A percentile compares a stretch with the other conserved stretches of the same genome.
Conservation (phyloP, 345 rosid genomes). For the Rhodomyrtus tomentosa region DNA sequence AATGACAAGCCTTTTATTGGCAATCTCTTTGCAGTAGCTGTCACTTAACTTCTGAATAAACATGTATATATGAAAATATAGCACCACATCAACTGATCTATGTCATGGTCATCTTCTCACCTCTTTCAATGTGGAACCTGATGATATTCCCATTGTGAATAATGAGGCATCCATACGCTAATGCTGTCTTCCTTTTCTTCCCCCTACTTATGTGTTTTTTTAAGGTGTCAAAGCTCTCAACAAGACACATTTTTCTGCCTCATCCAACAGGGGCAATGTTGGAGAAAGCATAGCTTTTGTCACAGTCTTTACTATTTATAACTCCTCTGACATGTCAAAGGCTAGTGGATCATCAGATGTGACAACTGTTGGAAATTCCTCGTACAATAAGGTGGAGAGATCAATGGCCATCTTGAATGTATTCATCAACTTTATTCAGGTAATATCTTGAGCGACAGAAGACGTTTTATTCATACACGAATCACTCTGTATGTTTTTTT, state of each 20-base stretch:
- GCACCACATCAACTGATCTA: background rate
- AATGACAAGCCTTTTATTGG: background rate
- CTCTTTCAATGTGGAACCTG: background rate
- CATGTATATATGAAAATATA: background rate
- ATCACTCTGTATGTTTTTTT: background rate
- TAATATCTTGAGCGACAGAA: conserved; percentile 1
- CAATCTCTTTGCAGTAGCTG: background rate
- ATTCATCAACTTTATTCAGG: conserved; percentile 70
- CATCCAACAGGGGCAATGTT: conserved; percentile 12
- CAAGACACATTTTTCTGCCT: conserved; percentile 26
- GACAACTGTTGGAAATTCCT: conserved; percentile 66
- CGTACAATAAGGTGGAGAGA: conserved; percentile 55
- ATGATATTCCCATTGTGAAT: background rate
- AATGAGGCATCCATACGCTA: background rate
- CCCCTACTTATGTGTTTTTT: background rate
- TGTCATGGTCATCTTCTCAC: background rate
- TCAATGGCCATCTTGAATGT: conserved; percentile 61
- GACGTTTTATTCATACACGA: background rate
- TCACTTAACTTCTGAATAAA: background rate
- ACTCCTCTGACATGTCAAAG: conserved; percentile 17
- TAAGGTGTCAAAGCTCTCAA: conserved; percentile 70
- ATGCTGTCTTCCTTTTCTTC: background rate
- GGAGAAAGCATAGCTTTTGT: conserved; percentile 47
- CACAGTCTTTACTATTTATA: conserved; percentile 66
- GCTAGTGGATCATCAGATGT: conserved; percentile 25